A percentile compares a stretch with the other conserved stretches of the same genome.
Evolutionary conservation across 768 basidiomycete species (phyloP).

Genomic region (Leccinum barrowsii): DNA sequence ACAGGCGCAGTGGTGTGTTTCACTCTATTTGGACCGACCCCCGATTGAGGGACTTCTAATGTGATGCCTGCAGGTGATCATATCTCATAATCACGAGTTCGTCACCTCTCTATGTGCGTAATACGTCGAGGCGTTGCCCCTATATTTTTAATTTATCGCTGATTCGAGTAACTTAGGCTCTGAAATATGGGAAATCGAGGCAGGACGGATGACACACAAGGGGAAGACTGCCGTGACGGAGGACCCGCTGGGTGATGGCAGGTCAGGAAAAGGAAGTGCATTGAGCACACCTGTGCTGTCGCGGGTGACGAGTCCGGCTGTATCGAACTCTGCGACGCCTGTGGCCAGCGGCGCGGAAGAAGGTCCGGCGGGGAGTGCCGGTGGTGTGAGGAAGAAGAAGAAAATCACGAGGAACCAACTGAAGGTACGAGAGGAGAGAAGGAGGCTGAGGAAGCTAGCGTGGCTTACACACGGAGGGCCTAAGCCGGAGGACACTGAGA

Average conservation of each 20-base stretch:
- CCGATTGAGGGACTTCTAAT: slow-evolving; percentile 13
- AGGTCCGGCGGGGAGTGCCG: slow-evolving; percentile 31
- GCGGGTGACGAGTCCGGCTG: slow-evolving; percentile 63
- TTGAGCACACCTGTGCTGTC: slow-evolving; percentile 70
- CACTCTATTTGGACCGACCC: slow-evolving; percentile 8
- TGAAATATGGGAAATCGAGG: slow-evolving; percentile 94
- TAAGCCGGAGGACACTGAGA: slow-evolving; percentile 81
- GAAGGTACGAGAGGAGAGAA: slow-evolving; percentile 86
- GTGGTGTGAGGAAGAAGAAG: slow-evolving; percentile 74
- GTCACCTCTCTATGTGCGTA: slow-evolving; percentile 74
- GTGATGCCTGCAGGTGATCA: slow-evolving; percentile 65
- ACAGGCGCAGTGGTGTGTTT: slow-evolving; percentile 74
- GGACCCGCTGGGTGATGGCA: slow-evolving; percentile 71
- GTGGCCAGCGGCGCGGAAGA: slow-evolving; percentile 78
- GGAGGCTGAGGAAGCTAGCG: slow-evolving; percentile 70
- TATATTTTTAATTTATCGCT: slow-evolving; percentile 14
- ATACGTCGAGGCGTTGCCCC: slow-evolving; percentile 2
- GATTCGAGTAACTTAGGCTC: slow-evolving; percentile 48
- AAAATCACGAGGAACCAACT: slow-evolving; percentile 85
- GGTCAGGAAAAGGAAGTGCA: slow-evolving; percentile 68
- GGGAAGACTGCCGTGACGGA: slow-evolving; percentile 86
- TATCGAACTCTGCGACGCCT: slow-evolving; percentile 70
- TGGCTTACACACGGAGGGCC: slow-evolving; percentile 84
- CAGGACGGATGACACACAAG: slow-evolving; percentile 78
- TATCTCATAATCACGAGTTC: slow-evolving; percentile 93